Evolutionary conservation across 2,329 filamentous ascomycete genomes (phyloP), one percentile per base, ranked within the genome.

Genomic region (Leptodontidium sp.): DNA sequence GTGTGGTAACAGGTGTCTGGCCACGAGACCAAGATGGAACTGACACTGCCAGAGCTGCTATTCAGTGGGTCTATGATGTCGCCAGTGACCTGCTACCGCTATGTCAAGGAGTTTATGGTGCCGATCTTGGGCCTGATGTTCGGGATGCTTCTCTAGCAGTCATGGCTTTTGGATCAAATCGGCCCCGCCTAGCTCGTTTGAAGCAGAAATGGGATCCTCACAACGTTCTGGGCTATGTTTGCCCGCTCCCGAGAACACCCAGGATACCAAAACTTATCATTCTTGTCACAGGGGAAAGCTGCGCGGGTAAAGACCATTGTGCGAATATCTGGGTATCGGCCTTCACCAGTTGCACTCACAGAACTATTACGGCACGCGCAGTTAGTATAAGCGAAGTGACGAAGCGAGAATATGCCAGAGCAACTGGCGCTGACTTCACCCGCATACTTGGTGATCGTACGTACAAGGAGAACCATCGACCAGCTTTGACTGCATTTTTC

Each of bases 1-100:
- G 88, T 72, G 86, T 90, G 4, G 75, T 91, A 52, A 90, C 88
- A 5, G 88, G 86, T 32, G 84, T 89, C 67, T 91, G 88, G 88
- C 80, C 81, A 2, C 84, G 87, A 17, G 80, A 85, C 11, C 75
- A 86, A 76, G 86, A 88, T 70, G 81, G 76, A 53, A 84, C 81
- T 0, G 77, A 80, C 57, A 49, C 71, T 12, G 80, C 84, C 70
- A 78, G 68, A 69, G 75, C 75, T 66, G 80, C 77, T 1, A 75
- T 85, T 3, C 65, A 74, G 4, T 91, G 88, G 88, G 88, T 90
- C 21, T 90, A 90, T 74, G 69, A 81, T 0, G 80, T 87, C 61
- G 84, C 77, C 57, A 61, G 8, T 5, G 72, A 81, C 14, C 77
- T 91, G 75, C 73, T 88, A 67, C 81, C 87, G 11, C 67, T 84